phyloP scores from a whole-genome alignment of 2,329 filamentous ascomycete genomes.

The Purpureocillium lavendulum region DNA sequence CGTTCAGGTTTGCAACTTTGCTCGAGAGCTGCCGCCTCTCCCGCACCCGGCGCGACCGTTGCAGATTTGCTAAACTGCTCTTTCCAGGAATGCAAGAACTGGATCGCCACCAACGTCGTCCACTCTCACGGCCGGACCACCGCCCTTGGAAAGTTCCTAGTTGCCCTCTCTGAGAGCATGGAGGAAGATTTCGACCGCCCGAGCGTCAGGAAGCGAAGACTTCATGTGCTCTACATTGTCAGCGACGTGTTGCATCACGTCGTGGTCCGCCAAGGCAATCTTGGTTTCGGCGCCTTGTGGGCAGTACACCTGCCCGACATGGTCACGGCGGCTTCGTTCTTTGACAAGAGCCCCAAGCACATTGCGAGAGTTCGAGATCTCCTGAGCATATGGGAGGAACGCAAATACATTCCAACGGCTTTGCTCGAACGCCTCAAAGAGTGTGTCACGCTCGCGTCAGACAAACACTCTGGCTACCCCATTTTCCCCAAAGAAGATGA shows the following conservation, averaged over 20 bases:
- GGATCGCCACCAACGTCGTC: constrained; percentile 67
- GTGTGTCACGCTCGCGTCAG: constrained; percentile 35
- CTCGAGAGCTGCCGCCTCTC: constrained; percentile 11
- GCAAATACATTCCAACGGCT: constrained; percentile 49
- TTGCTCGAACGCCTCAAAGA: constrained; percentile 51
- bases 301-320: constrained; percentile 55
- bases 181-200: constrained; percentile 25
- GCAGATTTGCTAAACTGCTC: constrained; percentile 13
- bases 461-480: constrained; percentile 12
- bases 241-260: constrained; percentile 71
- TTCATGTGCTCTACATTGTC: constrained; percentile 71
- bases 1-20: constrained; percentile 71
- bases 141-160: constrained; percentile 68
- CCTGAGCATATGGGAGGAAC: constrained; percentile 62
- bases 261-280: constrained; percentile 41
- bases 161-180: constrained; percentile 49
- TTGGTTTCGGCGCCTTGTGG: constrained; percentile 46
- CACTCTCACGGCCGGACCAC: constrained; percentile 57
- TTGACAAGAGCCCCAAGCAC: constrained; percentile 56
- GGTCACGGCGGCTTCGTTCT: constrained; percentile 47
- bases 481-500: constrained; percentile 11
- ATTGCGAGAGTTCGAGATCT: constrained; percentile 55
- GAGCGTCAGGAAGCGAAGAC: constrained; percentile 57
- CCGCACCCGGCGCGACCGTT: neutral
- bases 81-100: constrained; percentile 73